Evolutionary conservation across 1,284 basidiomycete genomes (phyloP).

Genomic region (Irpex lacteus): DNA sequence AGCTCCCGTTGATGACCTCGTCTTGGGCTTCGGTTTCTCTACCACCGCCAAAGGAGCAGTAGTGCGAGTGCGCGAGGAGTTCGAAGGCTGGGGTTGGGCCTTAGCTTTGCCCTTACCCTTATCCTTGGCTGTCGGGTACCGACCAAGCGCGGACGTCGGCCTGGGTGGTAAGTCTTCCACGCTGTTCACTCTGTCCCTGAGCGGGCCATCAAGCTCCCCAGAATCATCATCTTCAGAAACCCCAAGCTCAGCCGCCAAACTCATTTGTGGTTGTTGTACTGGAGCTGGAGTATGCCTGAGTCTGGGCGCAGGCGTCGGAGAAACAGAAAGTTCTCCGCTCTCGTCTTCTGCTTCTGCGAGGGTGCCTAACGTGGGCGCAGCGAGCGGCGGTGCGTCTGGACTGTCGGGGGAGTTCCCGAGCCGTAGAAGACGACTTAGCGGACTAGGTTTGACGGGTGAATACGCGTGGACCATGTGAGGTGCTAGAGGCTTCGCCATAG

Average conservation of each 20-base stretch:
- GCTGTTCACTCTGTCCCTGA: not conserved
- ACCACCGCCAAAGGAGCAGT: not conserved
- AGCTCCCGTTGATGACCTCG: not conserved
- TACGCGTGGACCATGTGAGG: constrained; percentile 73
- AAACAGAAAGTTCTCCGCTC: constrained; percentile 19
- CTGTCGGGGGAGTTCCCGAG: constrained; percentile 58
- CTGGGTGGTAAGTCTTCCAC: not conserved
- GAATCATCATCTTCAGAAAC: constrained; percentile 25
- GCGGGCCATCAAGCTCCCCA: not conserved
- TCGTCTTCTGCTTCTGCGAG: constrained; percentile 27
- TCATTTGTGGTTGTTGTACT: constrained; percentile 12
- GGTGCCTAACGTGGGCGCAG: constrained; percentile 24
- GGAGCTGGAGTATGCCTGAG: not conserved
- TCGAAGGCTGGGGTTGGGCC: not conserved
- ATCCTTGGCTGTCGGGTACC: not conserved
- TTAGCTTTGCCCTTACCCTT: constrained; percentile 11
- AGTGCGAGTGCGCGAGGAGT: not conserved
- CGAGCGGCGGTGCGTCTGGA: constrained; percentile 25
- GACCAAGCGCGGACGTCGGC: not conserved
- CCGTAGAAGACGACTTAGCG: constrained; percentile 71
- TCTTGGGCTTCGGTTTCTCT: not conserved
- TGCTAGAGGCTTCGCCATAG: constrained; percentile 65
- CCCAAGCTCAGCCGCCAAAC: constrained; percentile 28
- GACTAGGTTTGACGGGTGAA: constrained; percentile 73
- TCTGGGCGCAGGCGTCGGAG: constrained; percentile 16